Evolutionary conservation across 768 basidiomycete genomes (phyloP).

Genomic region (Antrodiella citrinella): DNA sequence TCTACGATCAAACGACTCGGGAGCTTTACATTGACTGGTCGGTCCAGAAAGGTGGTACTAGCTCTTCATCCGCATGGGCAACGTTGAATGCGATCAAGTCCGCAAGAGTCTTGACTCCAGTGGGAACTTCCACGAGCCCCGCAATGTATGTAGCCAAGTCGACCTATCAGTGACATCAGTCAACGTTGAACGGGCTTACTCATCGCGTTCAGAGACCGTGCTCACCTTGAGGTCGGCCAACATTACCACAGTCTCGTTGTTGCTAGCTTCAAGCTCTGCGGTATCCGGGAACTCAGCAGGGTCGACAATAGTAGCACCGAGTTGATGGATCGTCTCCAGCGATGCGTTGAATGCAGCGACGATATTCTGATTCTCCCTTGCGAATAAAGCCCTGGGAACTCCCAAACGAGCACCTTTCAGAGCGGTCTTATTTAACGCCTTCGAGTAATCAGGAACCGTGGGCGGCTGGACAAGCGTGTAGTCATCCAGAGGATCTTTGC

Average conservation of each 20-base stretch:
- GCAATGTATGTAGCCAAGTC: constrained; percentile 43
- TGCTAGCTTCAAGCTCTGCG: constrained; percentile 34
- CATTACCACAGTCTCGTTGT: constrained; percentile 48
- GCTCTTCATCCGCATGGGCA: constrained; percentile 42
- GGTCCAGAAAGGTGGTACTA: constrained; percentile 25
- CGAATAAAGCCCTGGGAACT: constrained; percentile 31
- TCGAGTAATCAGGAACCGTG: constrained; percentile 45
- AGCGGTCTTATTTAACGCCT: constrained; percentile 40
- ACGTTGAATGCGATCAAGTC: constrained; percentile 53
- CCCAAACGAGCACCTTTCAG: constrained; percentile 39
- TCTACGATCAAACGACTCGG: constrained; percentile 5
- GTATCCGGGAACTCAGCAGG: constrained; percentile 54
- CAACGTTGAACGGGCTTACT: no score
- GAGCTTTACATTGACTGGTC: constrained; percentile 29
- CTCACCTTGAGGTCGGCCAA: constrained; percentile 51
- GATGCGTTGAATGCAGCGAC: constrained; percentile 31
- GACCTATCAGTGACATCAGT: constrained; percentile 31
- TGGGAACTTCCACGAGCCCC: constrained; percentile 41
- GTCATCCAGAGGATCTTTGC: constrained; percentile 33
- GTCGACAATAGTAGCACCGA: constrained; percentile 49
- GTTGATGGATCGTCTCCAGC: constrained; percentile 26
- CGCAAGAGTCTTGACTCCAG: constrained; percentile 45
- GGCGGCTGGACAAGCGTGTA: constrained; percentile 37
- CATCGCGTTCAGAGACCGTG: no score
- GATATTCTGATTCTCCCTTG: constrained; percentile 15